These are phyloP conservation scores for Neofusicoccum parvum DNA, from an alignment of 2,329 filamentous ascomycete genomes.

Conservation along the genomic window DNA sequence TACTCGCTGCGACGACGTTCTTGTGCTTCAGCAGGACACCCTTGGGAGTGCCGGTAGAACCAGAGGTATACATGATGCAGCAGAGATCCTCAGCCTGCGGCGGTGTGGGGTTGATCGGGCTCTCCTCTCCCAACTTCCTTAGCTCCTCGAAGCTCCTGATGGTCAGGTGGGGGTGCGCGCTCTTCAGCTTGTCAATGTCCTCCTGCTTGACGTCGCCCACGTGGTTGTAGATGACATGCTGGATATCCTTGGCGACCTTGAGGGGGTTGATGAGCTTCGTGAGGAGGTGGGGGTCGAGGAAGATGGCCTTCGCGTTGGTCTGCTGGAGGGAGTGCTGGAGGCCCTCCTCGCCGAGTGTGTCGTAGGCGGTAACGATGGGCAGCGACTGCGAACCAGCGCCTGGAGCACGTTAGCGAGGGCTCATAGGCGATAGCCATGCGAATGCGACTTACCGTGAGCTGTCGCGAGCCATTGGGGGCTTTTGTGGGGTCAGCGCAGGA, in stretches of 20 bases:
- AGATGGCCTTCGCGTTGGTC: constrained; percentile 80
- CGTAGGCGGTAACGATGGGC: constrained; percentile 91
- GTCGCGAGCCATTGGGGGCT: constrained; percentile 82
- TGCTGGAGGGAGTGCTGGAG: constrained; percentile 84
- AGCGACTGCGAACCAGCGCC: constrained; percentile 79
- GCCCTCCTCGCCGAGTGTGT: constrained; percentile 83
- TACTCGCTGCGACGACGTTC: constrained; percentile 76
- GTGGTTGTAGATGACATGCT: constrained; percentile 62
- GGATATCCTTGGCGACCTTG: constrained; percentile 57
- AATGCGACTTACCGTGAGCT: constrained; percentile 62
- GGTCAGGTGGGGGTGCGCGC: constrained; percentile 55
- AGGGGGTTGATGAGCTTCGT: constrained; percentile 57
- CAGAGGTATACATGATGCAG: constrained; percentile 83
- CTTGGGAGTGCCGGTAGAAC: constrained; percentile 86
- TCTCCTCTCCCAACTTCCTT: constrained; percentile 60
- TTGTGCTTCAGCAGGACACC: constrained; percentile 82
- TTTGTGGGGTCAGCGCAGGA: constrained; percentile 6
- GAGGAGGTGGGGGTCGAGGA: constrained; percentile 77
- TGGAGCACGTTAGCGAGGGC: constrained; percentile 26
- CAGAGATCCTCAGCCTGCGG: constrained; percentile 76
- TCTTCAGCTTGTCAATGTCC: constrained; percentile 57
- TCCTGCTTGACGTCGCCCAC: constrained; percentile 54
- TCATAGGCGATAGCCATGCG: background rate
- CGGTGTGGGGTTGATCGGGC: constrained; percentile 70
- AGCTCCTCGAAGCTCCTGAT: constrained; percentile 60